Evolutionary conservation across 106 monocot genomes (phyloP), one percentile per base, ranked within the genome.

Genomic region (Acorus calamus): DNA sequence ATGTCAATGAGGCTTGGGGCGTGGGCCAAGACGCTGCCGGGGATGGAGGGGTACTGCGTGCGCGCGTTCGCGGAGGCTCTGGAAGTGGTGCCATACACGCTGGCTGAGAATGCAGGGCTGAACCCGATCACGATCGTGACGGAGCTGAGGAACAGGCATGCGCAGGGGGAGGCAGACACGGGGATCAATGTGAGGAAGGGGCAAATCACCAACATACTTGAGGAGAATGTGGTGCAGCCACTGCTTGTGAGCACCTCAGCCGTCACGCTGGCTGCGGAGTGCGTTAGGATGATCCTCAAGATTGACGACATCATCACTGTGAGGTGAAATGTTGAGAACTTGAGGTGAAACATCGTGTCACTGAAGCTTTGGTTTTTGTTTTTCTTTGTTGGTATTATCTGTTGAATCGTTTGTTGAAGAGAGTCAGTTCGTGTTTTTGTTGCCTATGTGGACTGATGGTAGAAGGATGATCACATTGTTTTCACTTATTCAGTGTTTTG

Each of bases 101-200:
- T 98, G 61, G 85, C 98, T 2, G 92, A 98, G 70, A 98, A 98
- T 65, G 98, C 98, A 11, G 98, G 98, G 5, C 78, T 98, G 42
- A 98, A 92, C 51, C 92, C 92, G 0, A 88, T 99, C 49, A 50
- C 73, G 7, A 92, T 98, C 3, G 92, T 98, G 55, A 99, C 98
- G 0, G 98, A 99, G 69, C 77, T 99, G 44, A 80, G 98, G 69
- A 99, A 99, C 68, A 75, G 81, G 4, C 98, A 99, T 43, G 98
- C 98, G 2, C 68, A 83, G 14, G 98, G 98, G 0, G 98, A 99
- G 72, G 75, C 74, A 4, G 85, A 88, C 28, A 58, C 98, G 3
- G 98, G 98, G 41, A 99, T 99, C 49, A 99, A 99, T 56, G 98
- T 99, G 49, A 79, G 98, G 77, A 99, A 99, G 62, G 98, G 98